These are phyloP conservation scores for Saccharomycopsis fodiens DNA, from an alignment of 805 yeast species.

Conservation along the genomic window DNA sequence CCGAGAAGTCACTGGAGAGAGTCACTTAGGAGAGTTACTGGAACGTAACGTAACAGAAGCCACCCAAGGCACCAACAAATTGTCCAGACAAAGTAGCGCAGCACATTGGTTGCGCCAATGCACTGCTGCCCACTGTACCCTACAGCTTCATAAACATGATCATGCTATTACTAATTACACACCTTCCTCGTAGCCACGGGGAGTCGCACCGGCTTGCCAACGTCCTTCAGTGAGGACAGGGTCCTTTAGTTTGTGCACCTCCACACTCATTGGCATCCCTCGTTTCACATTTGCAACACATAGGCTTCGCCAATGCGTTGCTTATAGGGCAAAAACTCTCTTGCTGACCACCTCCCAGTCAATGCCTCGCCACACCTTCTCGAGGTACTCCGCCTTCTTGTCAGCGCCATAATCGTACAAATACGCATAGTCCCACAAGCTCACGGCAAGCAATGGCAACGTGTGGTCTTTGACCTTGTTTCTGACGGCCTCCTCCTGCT, in stretches of 20 bases:
- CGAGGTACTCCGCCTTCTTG: slow-evolving; percentile 55
- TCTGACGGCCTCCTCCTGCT: slow-evolving; percentile 29
- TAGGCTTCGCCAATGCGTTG: too few species aligned
- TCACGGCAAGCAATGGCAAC: slow-evolving; percentile 69
- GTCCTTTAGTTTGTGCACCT: too few species aligned
- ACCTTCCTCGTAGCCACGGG: neutral
- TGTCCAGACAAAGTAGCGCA: too few species aligned
- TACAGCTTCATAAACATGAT: neutral
- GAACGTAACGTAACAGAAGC: too few species aligned
- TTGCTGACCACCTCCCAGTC: slow-evolving; percentile 73
- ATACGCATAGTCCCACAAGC: slow-evolving; percentile 88
- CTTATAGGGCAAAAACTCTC: slow-evolving; percentile 32
- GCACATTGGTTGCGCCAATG: too few species aligned
- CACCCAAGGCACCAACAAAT: too few species aligned
- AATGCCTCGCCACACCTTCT: slow-evolving; percentile 66
- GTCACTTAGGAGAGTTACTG: too few species aligned
- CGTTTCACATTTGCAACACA: neutral
- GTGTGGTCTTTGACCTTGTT: slow-evolving; percentile 49
- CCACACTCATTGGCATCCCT: too few species aligned
- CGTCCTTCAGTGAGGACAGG: too few species aligned
- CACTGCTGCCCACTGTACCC: neutral
- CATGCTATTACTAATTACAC: neutral
- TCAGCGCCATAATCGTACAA: slow-evolving; percentile 73
- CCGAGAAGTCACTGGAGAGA: too few species aligned
- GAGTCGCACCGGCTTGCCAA: too few species aligned